Percentiles rank a stretch among this genome's conserved stretches.
phyloP scores from a whole-genome alignment of 345 rosid species.

The Euphorbia tirucalli region DNA sequence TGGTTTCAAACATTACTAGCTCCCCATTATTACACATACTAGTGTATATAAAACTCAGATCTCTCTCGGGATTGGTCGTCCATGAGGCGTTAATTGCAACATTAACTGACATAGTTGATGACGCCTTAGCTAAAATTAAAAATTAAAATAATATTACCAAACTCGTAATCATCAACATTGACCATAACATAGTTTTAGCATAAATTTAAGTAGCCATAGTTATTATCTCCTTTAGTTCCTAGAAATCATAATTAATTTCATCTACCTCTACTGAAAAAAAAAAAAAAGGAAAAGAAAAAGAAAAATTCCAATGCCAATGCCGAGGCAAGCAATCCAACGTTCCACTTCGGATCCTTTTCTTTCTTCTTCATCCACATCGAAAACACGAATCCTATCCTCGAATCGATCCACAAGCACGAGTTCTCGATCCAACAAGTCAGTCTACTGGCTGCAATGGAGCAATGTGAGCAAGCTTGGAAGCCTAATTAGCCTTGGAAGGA shows the following conservation, averaged over 20 bases:
- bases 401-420: conserved; percentile 17
- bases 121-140: neutral
- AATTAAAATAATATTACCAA: neutral
- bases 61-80: neutral
- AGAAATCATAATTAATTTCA: neutral
- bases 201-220: neutral
- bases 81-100: neutral
- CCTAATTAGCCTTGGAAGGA: conserved; percentile 12
- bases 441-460: conserved; percentile 35
- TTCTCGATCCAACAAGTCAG: conserved; percentile 13
- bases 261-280: too few relatives aligned
- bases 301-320: conserved; percentile 25
- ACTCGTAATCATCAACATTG: neutral
- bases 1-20: too few relatives aligned
- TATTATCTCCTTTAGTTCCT: conserved; percentile 2
- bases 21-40: too few relatives aligned
- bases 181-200: neutral
- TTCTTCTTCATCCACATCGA: conserved; percentile 1
- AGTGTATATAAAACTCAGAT: too few relatives aligned
- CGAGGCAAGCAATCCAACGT: conserved; percentile 29
- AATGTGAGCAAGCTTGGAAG: conserved; percentile 26
- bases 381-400: conserved; percentile 8
- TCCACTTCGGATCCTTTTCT: conserved; percentile 26
- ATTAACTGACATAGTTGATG: neutral
- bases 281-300: too few relatives aligned